Conservation (phyloP, 805 yeast genomes). For the Metschnikowia picachoensis region DNA sequence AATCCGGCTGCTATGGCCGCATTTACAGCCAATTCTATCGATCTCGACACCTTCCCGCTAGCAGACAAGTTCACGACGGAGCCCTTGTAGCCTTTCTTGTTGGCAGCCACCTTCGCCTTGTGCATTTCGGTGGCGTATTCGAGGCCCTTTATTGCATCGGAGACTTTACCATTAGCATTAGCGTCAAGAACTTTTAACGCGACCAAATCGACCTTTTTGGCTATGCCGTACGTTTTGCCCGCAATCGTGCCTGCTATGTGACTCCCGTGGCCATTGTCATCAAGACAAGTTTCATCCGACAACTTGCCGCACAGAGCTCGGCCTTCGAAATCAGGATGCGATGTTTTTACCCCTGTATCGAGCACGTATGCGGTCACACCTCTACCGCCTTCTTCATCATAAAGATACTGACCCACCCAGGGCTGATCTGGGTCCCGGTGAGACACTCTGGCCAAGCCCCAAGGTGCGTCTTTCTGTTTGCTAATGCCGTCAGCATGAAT, state of each 20-base stretch:
- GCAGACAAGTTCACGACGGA: slow-evolving; percentile 93
- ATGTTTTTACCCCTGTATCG: slow-evolving; percentile 81
- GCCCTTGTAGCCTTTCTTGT: slow-evolving; percentile 69
- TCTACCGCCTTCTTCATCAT: slow-evolving; percentile 69
- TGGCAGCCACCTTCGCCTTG: slow-evolving; percentile 46
- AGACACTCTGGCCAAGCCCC: slow-evolving; percentile 91
- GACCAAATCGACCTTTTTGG: slow-evolving; percentile 72
- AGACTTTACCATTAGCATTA: slow-evolving; percentile 79
- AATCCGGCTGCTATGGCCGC: slow-evolving; percentile 88
- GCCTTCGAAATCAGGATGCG: slow-evolving; percentile 75
- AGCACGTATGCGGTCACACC: slow-evolving; percentile 85
- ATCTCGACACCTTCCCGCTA: slow-evolving; percentile 89
- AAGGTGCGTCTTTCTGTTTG: slow-evolving; percentile 82
- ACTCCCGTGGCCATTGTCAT: slow-evolving; percentile 93
- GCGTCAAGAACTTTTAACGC: slow-evolving; percentile 83
- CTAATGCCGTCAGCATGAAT: slow-evolving; percentile 41
- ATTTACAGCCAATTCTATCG: slow-evolving; percentile 81
- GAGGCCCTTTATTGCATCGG: slow-evolving; percentile 81
- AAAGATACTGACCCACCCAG: slow-evolving; percentile 43
- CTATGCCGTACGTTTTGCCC: slow-evolving; percentile 75
- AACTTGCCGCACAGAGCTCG: slow-evolving; percentile 87
- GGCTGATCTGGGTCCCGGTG: slow-evolving; percentile 57
- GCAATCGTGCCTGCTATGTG: slow-evolving; percentile 96
- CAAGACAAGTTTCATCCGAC: slow-evolving; percentile 51
- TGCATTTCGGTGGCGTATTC: slow-evolving; percentile 79